Conservation (phyloP, 257 asterid genomes). For the Cruciata laevipes region DNA sequence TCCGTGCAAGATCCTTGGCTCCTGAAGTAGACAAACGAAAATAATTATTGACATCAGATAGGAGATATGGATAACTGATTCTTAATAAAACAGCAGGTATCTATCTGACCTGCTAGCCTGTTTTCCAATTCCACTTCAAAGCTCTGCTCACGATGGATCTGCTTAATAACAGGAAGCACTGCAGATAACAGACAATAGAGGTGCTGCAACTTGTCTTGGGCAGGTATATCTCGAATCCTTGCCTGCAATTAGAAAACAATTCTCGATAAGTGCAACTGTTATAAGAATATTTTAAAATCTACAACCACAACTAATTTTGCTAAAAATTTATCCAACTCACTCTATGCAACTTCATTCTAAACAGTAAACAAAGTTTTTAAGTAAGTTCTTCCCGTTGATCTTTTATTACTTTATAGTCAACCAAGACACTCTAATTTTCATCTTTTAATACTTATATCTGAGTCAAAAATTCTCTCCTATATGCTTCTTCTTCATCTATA, state of each 20-base stretch:
- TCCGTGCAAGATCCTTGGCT: constrained; percentile 79
- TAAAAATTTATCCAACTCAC: not conserved
- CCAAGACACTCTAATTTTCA: not conserved
- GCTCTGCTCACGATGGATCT: constrained; percentile 70
- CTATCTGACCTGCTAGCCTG: constrained; percentile 63
- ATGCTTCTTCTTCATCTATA: not conserved
- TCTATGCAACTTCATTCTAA: not conserved
- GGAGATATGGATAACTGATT: constrained; percentile 8
- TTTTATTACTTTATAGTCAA: not conserved
- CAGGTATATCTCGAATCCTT: constrained; percentile 69
- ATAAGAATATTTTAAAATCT: not conserved
- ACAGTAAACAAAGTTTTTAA: not conserved
- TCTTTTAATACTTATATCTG: not conserved
- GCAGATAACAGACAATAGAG: constrained; percentile 81
- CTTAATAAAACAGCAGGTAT: constrained; percentile 18
- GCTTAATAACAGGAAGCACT: constrained; percentile 79
- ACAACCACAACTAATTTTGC: not conserved
- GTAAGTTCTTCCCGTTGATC: not conserved
- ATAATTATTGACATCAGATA: constrained; percentile 6
- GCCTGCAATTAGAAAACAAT: constrained; percentile 38
- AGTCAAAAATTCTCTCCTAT: not conserved
- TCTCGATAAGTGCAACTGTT: not conserved
- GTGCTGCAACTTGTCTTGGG: constrained; percentile 81
- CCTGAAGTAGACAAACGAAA: constrained; percentile 42
- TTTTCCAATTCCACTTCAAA: constrained; percentile 85